Evolutionary conservation across 257 asterid genomes (phyloP).

Genomic region (Pogostemon cablin): DNA sequence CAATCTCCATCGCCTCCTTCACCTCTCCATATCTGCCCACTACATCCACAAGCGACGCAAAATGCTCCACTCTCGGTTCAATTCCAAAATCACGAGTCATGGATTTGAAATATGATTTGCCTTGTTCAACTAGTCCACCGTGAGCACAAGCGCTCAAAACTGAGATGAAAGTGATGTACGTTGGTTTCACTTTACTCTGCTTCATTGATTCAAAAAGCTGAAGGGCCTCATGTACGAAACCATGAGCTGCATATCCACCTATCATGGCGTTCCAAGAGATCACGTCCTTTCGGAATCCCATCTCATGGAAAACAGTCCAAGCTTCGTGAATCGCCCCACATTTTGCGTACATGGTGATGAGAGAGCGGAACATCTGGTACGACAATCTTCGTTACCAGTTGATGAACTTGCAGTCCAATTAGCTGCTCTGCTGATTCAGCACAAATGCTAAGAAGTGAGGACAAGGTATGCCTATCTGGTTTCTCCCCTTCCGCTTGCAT

Average conservation of each 20-base stretch:
- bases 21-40: conserved; percentile 67
- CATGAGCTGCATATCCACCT: conserved; percentile 83
- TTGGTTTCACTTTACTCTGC: conserved; percentile 53
- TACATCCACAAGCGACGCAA: conserved; percentile 76
- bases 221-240: conserved; percentile 65
- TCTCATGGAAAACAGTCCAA: conserved; percentile 54
- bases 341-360: conserved; percentile 83
- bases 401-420: conserved; percentile 81
- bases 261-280: conserved; percentile 95
- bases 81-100: conserved; percentile 70
- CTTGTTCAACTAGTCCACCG: conserved; percentile 75
- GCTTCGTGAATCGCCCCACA: conserved; percentile 84
- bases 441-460: conserved; percentile 73
- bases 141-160: conserved; percentile 86
- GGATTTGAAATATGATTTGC: conserved; percentile 57
- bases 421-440: conserved; percentile 65
- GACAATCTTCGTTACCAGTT: conserved; percentile 53
- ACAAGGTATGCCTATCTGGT: conserved; percentile 75
- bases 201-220: conserved; percentile 75
- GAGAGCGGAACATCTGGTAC: conserved; percentile 73
- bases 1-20: conserved; percentile 71
- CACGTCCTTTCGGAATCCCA: conserved; percentile 58
- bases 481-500: conserved; percentile 77
- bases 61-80: conserved; percentile 76
- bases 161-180: conserved; percentile 72